Percentiles rank a stretch among this genome's conserved stretches.
Evolutionary conservation across 768 basidiomycete species (phyloP).

Genomic region (Phaeotremella skinneri): DNA sequence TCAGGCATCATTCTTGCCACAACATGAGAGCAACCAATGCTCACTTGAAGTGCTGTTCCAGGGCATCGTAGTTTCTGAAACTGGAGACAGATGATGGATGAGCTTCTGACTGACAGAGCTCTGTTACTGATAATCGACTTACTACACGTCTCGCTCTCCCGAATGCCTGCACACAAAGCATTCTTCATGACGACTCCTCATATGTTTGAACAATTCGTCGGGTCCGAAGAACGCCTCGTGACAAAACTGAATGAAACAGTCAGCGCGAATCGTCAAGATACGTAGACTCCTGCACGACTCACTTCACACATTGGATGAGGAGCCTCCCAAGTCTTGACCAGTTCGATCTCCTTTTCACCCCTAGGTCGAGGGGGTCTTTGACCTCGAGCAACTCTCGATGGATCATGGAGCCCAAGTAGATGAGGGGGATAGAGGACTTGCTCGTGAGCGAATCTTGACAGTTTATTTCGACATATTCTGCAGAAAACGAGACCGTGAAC

Average conservation of each 20-base stretch:
- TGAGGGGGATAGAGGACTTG: slow-evolving; percentile 74
- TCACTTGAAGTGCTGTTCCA: slow-evolving; percentile 55
- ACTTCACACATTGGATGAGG: slow-evolving; percentile 53
- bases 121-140: slow-evolving; percentile 49
- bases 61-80: slow-evolving; percentile 72
- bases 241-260: slow-evolving; percentile 85
- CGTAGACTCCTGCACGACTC: too few relatives aligned
- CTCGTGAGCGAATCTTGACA: slow-evolving; percentile 95
- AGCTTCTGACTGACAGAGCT: slow-evolving; percentile 2
- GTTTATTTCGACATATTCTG: slow-evolving; percentile 79
- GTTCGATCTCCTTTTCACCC: slow-evolving; percentile 42
- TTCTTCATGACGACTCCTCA: slow-evolving; percentile 91
- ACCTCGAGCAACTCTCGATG: slow-evolving; percentile 58
- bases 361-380: slow-evolving; percentile 42
- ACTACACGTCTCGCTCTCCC: slow-evolving; percentile 82
- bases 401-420: slow-evolving; percentile 69
- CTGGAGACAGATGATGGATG: slow-evolving; percentile 52
- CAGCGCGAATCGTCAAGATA: slow-evolving; percentile 12
- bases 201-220: slow-evolving; percentile 89
- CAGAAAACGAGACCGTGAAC: slow-evolving; percentile 77
- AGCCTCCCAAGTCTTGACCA: slow-evolving; percentile 48
- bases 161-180: slow-evolving; percentile 90
- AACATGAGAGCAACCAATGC: too few relatives aligned
- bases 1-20: too few relatives aligned
- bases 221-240: slow-evolving; percentile 89